Percentiles rank a stretch among this genome's conserved stretches.
Conservation (phyloP, 306 rosid genomes). For the Betula pendula region DNA sequence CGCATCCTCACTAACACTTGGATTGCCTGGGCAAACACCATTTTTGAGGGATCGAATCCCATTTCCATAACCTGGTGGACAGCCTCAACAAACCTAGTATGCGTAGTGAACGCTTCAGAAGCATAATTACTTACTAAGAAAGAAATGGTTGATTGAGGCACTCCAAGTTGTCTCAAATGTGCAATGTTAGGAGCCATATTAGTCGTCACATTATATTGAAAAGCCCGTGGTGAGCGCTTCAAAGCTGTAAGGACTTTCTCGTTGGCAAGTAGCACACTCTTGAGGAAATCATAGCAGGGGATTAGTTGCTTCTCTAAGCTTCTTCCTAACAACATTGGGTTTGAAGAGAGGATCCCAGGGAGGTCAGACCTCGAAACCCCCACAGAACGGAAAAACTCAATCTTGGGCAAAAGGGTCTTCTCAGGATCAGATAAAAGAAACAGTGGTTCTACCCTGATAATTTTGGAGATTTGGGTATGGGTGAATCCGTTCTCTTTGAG, state of each 20-base stretch:
- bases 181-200: slow-evolving; percentile 20
- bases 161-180: slow-evolving; percentile 15
- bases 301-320: slow-evolving; percentile 24
- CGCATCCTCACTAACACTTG: neutral
- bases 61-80: slow-evolving; percentile 16
- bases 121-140: neutral
- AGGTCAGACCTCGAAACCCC: slow-evolving; percentile 37
- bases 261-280: neutral
- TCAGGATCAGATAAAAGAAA: slow-evolving; percentile 27
- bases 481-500: slow-evolving; percentile 26
- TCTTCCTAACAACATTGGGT: neutral
- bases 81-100: slow-evolving; percentile 6
- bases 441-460: slow-evolving; percentile 8
- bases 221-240: slow-evolving; percentile 4
- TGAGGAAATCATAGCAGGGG: slow-evolving; percentile 27
- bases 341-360: slow-evolving; percentile 11
- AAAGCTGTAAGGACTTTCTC: neutral
- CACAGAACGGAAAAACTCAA: slow-evolving; percentile 33
- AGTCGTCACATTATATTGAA: neutral
- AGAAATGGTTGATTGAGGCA: slow-evolving; percentile 9
- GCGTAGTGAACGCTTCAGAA: neutral
- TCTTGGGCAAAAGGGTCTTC: slow-evolving; percentile 36
- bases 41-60: slow-evolving; percentile 21
- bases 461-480: slow-evolving; percentile 19
- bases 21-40: slow-evolving; percentile 20